Base-by-base conservation (phyloP, 768 basidiomycete species). In the Naganishia vishniacii region DNA sequence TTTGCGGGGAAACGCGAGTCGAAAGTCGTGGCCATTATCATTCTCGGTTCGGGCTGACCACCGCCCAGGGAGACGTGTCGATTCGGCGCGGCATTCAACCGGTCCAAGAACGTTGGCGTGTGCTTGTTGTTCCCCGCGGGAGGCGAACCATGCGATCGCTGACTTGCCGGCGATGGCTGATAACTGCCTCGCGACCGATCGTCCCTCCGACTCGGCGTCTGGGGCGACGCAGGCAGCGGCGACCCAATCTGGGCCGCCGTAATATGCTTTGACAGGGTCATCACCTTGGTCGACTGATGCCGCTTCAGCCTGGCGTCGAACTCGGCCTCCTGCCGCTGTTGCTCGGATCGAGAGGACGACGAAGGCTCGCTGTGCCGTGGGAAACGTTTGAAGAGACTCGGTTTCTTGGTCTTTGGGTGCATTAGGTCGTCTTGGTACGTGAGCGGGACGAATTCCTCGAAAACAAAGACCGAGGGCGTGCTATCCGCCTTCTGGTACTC, bases 401-500 rank as follows among this genome's bases (percentile, higher is more conserved):
- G 48, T 60, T 68, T 69, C 61, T 72, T 72, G 44, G 66, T 61
- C 44, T 70, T 65, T 0, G 74, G 75, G 56, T 71, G 64, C 18
- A 66, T 59, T 4, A 77, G 59, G 20, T 67, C 71, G 26, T 67
- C 48, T 67, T 77, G 75, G 56, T 78, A 75, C 13, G 73, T 71
- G 68, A 72, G 62, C 0, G 93, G 94, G 3, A 99, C 91, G 61
- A 90, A 88, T 76, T 98, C 95, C 77, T 99, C 92, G 68, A 91
- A 93, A 6, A 97, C 79, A 59, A 95, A 83, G 49, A 90, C 62
- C 2, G 72, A 65, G 65, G 42, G 70, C 0, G 15, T 65, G n/a
- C 59, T 70, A 48, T 49, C 48, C 1, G 34, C 61, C 45, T 45
- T 64, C 61, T 37, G 65, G 81, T 86, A 95, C 73, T 94, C 90